A percentile compares a stretch with the other conserved stretches of the same genome.
These are phyloP conservation scores for Exutisphaerella laricina DNA, from an alignment of 2,329 filamentous ascomycete species.

Conservation along the genomic window DNA sequence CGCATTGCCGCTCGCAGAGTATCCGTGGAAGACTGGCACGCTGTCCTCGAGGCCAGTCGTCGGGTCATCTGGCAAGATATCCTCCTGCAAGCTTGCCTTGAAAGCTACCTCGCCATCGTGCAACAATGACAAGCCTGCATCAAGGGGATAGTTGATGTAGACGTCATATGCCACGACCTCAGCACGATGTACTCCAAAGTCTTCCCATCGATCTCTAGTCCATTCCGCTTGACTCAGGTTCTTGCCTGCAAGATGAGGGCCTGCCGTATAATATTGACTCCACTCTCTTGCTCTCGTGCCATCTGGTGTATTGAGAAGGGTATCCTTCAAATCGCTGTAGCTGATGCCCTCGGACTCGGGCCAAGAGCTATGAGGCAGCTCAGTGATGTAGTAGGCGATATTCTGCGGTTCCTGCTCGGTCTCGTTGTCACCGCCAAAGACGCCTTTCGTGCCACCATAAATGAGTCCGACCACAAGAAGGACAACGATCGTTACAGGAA, in stretches of 20 bases:
- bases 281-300: slow-evolving; percentile 47
- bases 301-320: slow-evolving; percentile 51
- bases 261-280: slow-evolving; percentile 48
- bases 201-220: slow-evolving; percentile 46
- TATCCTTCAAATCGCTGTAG: slow-evolving; percentile 51
- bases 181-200: slow-evolving; percentile 43
- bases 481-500: slow-evolving; percentile 36
- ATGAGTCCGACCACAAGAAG: slow-evolving; percentile 37
- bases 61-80: slow-evolving; percentile 74
- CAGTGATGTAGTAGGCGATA: slow-evolving; percentile 20
- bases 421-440: slow-evolving; percentile 33
- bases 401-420: slow-evolving; percentile 14
- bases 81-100: slow-evolving; percentile 70
- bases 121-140: slow-evolving; percentile 37
- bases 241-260: slow-evolving; percentile 48
- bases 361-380: slow-evolving; percentile 36
- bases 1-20: slow-evolving; percentile 87
- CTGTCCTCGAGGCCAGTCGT: slow-evolving; percentile 67
- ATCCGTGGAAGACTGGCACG: slow-evolving; percentile 89
- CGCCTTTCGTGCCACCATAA: slow-evolving; percentile 30
- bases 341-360: slow-evolving; percentile 43
- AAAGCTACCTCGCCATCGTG: slow-evolving; percentile 35
- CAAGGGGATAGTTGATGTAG: slow-evolving; percentile 48
- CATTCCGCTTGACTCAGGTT: slow-evolving; percentile 49
- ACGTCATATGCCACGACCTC: slow-evolving; percentile 47